Evolutionary conservation across 148 eudicot species (phyloP), one percentile per base, ranked within the genome.

Genomic region (Euryodendron excelsum): DNA sequence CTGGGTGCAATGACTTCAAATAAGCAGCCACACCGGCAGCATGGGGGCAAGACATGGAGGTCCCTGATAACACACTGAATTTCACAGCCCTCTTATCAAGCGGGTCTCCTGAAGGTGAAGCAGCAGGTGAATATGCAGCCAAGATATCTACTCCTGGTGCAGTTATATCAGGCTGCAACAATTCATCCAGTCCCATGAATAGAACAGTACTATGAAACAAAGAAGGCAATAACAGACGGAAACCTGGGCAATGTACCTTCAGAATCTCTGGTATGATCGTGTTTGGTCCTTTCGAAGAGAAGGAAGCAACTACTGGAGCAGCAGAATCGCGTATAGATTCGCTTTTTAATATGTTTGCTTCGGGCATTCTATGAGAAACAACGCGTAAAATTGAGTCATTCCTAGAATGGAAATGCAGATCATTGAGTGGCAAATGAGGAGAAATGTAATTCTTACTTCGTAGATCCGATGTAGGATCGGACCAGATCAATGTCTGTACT

Each of bases 11-110:
- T 1, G 88, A 75, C 61, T 89, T 92, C 2, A 92, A 71, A 65
- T 85, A 87, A 18, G 88, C 92, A 53, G 84, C 92, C 8, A 82
- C 91, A n/a, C 90, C 92, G 5, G 94, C 77, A 30, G 77, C 94
- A 75, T 92, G 97, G 58, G 97, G 97, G 68, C 92, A 90, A 44
- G 92, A 45, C 91, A 92, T 87, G 5, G 94, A 90, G n/a, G 94
- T 90, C 27, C 97, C 92, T 0, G 94, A 86, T 23, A 87, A 1
- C 0, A 92, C 44, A 25, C 12, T 82, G 78, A 67, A 92, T 3
- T 41, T 78, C 1, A 82, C 84, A 1, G 82, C 59, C 58, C 90
- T 81, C 17, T 56, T 67, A 77, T 90, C 91, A 0, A 0, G 2
- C 0, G 0, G 4, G 14, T 0, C 0, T 0, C 39, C 13, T 12